Percentiles rank a stretch among this genome's conserved stretches.
These are phyloP conservation scores for Neostapfia colusana DNA, from an alignment of 176 grass and related monocot species.

Conservation along the genomic window DNA sequence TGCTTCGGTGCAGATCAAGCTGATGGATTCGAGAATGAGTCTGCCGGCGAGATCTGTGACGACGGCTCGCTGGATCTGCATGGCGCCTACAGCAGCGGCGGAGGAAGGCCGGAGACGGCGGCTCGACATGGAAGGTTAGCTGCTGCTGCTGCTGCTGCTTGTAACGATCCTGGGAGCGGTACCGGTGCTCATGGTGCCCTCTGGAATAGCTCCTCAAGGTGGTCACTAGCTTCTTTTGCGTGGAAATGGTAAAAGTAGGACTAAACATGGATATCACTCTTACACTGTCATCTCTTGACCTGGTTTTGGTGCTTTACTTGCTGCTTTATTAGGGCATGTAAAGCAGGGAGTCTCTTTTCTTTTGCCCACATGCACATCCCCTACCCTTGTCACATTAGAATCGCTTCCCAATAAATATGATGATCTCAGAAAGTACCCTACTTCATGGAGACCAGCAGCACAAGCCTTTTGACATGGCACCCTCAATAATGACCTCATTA, in stretches of 20 bases:
- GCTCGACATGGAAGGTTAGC: constrained; percentile 54
- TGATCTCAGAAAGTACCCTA: constrained; percentile 31
- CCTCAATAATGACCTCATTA: constrained; percentile 35
- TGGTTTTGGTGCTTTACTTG: constrained; percentile 11
- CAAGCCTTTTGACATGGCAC: constrained; percentile 44
- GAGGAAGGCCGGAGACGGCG: constrained; percentile 23
- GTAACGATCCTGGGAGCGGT: constrained; percentile 46
- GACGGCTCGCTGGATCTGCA: constrained; percentile 56
- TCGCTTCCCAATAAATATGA: constrained; percentile 46
- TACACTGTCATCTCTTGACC: constrained; percentile 24
- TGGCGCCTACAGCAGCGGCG: background rate
- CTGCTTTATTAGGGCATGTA: constrained; percentile 26
- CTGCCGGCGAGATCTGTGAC: constrained; percentile 66
- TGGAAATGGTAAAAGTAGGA: constrained; percentile 10
- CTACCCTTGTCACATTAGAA: constrained; percentile 14
- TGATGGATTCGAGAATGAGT: constrained; percentile 65
- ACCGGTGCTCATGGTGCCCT: constrained; percentile 41
- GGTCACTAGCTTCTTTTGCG: background rate
- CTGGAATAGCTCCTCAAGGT: constrained; percentile 70
- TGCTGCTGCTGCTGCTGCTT: background rate
- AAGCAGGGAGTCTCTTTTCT: constrained; percentile 47
- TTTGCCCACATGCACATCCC: constrained; percentile 39
- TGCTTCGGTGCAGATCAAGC: constrained; percentile 39
- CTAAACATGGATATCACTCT: constrained; percentile 27
- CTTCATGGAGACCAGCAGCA: constrained; percentile 41